Base-by-base conservation (phyloP, 1,284 basidiomycete genomes). In the Moesziomyces sp. region DNA sequence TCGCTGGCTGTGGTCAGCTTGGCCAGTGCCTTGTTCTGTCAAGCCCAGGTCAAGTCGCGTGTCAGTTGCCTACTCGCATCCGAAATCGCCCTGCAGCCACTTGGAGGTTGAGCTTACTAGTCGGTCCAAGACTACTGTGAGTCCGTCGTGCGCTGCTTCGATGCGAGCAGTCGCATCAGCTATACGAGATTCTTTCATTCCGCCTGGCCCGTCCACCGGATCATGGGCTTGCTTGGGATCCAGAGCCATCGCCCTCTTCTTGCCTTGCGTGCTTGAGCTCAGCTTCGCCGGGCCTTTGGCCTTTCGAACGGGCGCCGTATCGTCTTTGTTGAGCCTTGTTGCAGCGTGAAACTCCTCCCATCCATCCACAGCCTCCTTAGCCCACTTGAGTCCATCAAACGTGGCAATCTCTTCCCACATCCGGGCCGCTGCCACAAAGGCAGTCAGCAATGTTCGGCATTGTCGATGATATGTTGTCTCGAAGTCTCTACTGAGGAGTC, bases 381-480 rank as follows among this genome's bases (percentile, higher is more conserved):
- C 80, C 72, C 72, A 74, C 47, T 71, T 76, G 46, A 80, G 73
- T 10, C 78, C 80, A 28, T 81, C 78, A 18, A 78, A 70, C 19
- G 69, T 80, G 23, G 78, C 78, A 18, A 69, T 52, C 58, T 81
- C 77, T 26, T 78, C 75, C 80, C 80, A 81, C 46, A 43, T 66
- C 19, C 59, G 66, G 9, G 73, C 66, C 18, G 77, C 67, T 5
- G 56, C 52, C 5, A 67, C 46, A 46, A 80, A 77, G 2, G 79
- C 73, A 23, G 55, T 21, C 9, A 82, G 61, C 16, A 78, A 46
- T 5, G 56, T 60, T 0, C 80, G 62, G 23, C 76, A 59, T 35
- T 72, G 69, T 45, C 80, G 71, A 49, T 82, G 80, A 24, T 76
- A 73, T 19, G 79, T 79, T 10, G 64, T 73, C 46, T 82, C 80